Percentiles rank a stretch among this genome's conserved stretches.
These are phyloP conservation scores for Orobanche coerulescens DNA, from an alignment of 257 asterid species.

Conservation along the genomic window DNA sequence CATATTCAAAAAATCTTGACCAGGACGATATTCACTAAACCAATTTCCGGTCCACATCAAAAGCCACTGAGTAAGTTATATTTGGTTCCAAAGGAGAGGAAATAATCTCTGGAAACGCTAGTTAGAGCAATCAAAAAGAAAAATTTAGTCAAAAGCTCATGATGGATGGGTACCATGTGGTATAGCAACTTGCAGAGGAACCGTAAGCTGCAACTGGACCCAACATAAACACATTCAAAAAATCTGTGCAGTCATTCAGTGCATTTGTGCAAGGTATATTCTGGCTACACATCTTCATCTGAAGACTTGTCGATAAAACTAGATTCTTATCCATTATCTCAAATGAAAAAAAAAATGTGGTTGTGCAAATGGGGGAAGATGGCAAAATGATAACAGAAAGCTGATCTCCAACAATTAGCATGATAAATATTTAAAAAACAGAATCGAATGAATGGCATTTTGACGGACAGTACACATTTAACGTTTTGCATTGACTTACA, in stretches of 20 bases:
- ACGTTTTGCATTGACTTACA: constrained; percentile 44
- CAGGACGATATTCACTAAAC: constrained; percentile 5
- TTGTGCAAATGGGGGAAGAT: constrained; percentile 4
- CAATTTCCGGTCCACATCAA: constrained; percentile 1
- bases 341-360: neutral
- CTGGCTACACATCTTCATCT: constrained; percentile 5
- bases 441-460: neutral
- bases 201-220: neutral
- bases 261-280: constrained; percentile 1
- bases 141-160: neutral
- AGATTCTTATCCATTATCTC: constrained; percentile 8
- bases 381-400: neutral
- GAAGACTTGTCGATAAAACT: neutral
- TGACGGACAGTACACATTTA: constrained; percentile 9
- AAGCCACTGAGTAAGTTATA: neutral
- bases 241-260: neutral
- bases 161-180: constrained; percentile 11
- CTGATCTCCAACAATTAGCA: neutral
- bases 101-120: neutral
- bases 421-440: neutral
- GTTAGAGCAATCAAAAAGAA: neutral
- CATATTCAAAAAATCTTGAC: neutral
- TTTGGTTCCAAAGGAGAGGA: neutral
- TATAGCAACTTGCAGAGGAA: neutral
- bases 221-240: neutral